These are phyloP conservation scores for Oldenlandia corymbosa DNA, from an alignment of 257 asterid species.

Conservation along the genomic window DNA sequence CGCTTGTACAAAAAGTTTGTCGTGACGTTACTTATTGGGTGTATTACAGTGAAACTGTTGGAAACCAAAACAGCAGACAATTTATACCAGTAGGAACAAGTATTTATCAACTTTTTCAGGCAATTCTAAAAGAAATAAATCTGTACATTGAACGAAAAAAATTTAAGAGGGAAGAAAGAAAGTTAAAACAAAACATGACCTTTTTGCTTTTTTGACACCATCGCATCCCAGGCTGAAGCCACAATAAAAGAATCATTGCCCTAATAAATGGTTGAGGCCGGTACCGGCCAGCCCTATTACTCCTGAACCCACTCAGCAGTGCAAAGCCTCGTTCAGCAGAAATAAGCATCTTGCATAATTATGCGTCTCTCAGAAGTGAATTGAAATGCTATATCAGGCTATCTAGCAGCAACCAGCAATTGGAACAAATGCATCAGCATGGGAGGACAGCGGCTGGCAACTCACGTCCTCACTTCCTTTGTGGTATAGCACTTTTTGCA, in stretches of 20 bases:
- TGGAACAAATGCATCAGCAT: slow-evolving; percentile 50
- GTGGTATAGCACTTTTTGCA: slow-evolving; percentile 41
- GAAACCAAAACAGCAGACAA: no score
- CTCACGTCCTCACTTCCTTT: slow-evolving; percentile 50
- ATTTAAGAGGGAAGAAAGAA: no score
- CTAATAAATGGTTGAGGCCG: slow-evolving; percentile 1
- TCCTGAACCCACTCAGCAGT: background rate
- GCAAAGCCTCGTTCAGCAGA: background rate
- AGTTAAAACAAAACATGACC: no score
- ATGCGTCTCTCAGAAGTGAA: background rate
- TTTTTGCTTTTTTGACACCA: no score
- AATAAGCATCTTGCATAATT: background rate
- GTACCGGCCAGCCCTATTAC: background rate
- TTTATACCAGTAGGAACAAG: no score
- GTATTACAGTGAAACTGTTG: no score
- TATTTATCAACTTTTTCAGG: no score
- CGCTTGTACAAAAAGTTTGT: no score
- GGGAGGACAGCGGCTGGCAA: slow-evolving; percentile 48
- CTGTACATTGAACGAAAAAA: no score
- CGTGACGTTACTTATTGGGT: no score
- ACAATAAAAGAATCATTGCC: background rate
- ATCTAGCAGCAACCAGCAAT: slow-evolving; percentile 70
- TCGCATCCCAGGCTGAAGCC: background rate
- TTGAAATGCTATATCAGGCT: background rate
- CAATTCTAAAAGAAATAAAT: no score